A percentile compares a stretch with the other conserved stretches of the same genome.
phyloP scores from a whole-genome alignment of 2,329 filamentous ascomycete species.

The Sclerotinia trifoliorum region DNA sequence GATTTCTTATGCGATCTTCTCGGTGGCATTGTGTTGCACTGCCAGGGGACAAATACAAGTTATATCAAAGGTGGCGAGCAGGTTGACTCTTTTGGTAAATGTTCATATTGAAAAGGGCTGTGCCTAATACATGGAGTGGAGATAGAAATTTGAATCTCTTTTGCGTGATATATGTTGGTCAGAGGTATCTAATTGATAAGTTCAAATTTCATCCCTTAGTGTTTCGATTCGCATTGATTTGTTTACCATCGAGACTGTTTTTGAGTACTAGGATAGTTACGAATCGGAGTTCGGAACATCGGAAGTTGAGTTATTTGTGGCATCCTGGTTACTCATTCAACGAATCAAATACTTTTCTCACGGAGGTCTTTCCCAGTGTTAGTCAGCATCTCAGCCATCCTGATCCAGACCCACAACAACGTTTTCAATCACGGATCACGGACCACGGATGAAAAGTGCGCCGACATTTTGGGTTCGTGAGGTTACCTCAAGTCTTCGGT shows the following conservation, averaged over 20 bases:
- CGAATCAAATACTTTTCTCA: background rate
- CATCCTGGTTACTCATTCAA: background rate
- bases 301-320: background rate
- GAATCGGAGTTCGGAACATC: background rate
- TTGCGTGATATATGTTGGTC: background rate
- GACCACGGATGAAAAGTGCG: no score
- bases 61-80: background rate
- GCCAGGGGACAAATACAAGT: background rate
- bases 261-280: background rate
- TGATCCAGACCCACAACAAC: no score
- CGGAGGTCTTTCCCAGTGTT: background rate
- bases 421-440: no score
- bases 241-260: conserved; percentile 9
- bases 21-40: conserved; percentile 54
- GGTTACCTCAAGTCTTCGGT: no score
- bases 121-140: background rate
- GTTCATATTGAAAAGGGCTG: background rate
- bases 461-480: no score
- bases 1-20: conserved; percentile 69
- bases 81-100: background rate
- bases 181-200: background rate
- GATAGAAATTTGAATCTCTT: background rate
- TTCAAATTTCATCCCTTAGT: background rate
- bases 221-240: conserved; percentile 7
- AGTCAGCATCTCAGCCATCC: background rate